Base-by-base conservation (phyloP, 139 green algal species). In the Astrephomene gubernaculifera region DNA sequence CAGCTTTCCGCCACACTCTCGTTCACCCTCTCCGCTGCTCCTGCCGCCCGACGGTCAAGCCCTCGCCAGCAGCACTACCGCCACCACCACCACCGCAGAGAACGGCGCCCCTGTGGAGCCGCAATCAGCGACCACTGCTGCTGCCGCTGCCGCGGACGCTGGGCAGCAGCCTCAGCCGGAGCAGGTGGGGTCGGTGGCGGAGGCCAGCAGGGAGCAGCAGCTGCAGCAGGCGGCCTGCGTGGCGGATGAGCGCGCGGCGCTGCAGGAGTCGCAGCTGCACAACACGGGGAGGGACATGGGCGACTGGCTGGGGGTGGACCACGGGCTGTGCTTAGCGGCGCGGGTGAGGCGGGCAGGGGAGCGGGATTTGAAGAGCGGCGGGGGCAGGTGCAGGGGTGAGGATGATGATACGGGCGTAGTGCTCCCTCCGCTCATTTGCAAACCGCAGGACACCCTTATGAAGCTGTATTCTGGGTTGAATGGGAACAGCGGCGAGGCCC, bases 271-370 rank as follows among this genome's bases (percentile, higher is more conserved):
- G 0, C 78, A 84, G 44, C 78, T 84, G 43, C 38, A 60, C 33
- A 67, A 61, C 78, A 84, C 63, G 31, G 78, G 61, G 31, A 41
- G 78, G 12, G 78, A 84, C 31, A 84, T 84, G 78, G 78, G 78
- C n/a, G 78, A 84, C 41, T 84, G 78, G 78, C 78, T 84, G 43
- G 78, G 78, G 31, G 78, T 74, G 41, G 78, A 84, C 78, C 78
- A 84, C 63, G 78, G 78, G 1, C 61, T 84, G n/a, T 36, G 29
- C 60, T 60, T 83, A 8, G 68, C 38, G 41, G 39, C 68, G 38
- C 24, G 38, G 68, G 68, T 75, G 68, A 75, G 68, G 2, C 35
- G 31, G 25, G 19, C 17, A 72, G 44, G 65, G 65, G 4, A 1
- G 38, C 25, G 57, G 4, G 57, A 35, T 8, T n/a, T n/a, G n/a